These are phyloP conservation scores for Prorocentrum cordatum DNA, from an alignment of 169 alveolate species.

Conservation along the genomic window DNA sequence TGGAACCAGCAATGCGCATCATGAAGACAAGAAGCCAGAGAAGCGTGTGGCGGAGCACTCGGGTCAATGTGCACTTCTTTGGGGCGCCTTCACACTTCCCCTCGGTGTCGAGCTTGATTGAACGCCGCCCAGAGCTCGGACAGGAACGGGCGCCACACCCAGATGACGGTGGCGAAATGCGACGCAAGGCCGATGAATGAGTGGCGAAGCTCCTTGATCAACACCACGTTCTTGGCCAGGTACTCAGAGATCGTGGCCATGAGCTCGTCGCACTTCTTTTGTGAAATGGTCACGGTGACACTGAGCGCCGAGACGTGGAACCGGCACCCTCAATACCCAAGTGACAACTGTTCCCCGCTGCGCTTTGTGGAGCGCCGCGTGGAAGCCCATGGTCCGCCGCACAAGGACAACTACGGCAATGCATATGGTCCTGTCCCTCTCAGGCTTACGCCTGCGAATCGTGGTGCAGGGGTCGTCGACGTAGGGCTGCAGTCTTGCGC, in stretches of 20 bases:
- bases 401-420: neutral
- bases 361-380: neutral
- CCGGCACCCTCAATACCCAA: neutral
- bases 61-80: neutral
- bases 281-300: neutral
- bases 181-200: neutral
- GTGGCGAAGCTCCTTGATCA: neutral
- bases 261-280: neutral
- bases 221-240: neutral
- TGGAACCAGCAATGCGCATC: neutral
- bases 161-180: neutral
- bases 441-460: neutral
- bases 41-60: neutral
- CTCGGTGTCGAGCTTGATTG: neutral
- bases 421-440: too few species aligned
- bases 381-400: neutral
- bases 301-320: neutral
- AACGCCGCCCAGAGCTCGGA: neutral
- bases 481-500: neutral
- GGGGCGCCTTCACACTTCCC: neutral
- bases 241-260: too few species aligned
- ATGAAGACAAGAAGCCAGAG: neutral
- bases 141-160: constrained; percentile 2
- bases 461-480: neutral
- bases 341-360: neutral